Conservation (phyloP, 2,329 filamentous ascomycete species). For the Arthroderma sp. region DNA sequence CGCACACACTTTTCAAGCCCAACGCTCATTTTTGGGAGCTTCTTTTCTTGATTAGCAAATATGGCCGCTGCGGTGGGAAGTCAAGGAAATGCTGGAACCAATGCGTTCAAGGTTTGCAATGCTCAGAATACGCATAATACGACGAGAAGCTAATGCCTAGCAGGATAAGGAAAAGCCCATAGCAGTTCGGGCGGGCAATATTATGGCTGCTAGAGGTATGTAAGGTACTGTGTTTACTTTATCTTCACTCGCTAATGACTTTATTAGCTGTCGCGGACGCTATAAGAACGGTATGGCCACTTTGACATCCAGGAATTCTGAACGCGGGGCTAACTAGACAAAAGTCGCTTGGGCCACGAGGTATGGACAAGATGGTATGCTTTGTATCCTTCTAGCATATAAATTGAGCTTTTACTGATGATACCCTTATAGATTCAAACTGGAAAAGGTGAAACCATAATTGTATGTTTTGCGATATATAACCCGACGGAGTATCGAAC, state of each 20-base stretch:
- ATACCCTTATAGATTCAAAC: constrained; percentile 57
- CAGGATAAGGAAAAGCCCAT: constrained; percentile 94
- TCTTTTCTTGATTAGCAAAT: constrained; percentile 19
- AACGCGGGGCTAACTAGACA: constrained; percentile 28
- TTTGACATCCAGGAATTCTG: constrained; percentile 7
- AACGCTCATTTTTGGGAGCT: constrained; percentile 13
- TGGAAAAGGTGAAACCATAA: constrained; percentile 91
- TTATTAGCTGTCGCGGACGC: constrained; percentile 81
- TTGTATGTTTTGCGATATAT: constrained; percentile 35
- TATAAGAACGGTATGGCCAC: constrained; percentile 59
- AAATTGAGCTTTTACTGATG: background rate
- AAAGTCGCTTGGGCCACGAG: constrained; percentile 77
- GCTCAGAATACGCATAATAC: background rate
- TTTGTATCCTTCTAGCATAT: background rate
- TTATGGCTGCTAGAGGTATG: constrained; percentile 86
- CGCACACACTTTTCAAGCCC: constrained; percentile 13
- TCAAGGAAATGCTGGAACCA: constrained; percentile 42
- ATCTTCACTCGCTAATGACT: constrained; percentile 16
- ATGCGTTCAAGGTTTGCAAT: constrained; percentile 49
- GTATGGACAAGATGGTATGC: constrained; percentile 90
- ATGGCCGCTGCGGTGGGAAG: constrained; percentile 39
- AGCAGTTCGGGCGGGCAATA: constrained; percentile 91
- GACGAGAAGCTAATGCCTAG: constrained; percentile 24
- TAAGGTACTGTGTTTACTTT: constrained; percentile 1
- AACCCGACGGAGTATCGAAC: background rate